Evolutionary conservation across 345 rosid genomes (phyloP), one percentile per base, ranked within the genome.

Genomic region (Abelmoschus esculentus): DNA sequence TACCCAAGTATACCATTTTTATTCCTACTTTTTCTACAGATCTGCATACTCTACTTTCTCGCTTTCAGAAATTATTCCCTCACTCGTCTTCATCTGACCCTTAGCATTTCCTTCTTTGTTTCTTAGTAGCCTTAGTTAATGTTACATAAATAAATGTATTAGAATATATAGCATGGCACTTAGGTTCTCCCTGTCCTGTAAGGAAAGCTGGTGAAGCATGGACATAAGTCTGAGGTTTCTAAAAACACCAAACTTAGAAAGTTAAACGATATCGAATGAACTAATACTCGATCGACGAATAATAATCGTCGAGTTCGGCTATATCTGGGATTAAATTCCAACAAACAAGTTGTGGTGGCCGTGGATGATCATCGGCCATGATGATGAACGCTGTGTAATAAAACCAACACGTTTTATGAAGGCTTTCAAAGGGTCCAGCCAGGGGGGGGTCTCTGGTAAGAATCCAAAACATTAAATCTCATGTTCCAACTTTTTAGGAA

Each of bases 401-500:
- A 47, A 54, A 57, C 17, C 52, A 6, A 28, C 60, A 64, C 44
- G 70, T 64, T 56, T 38, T 38, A 44, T 44, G 64, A 46, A 47
- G 2, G 22, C 6, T 10, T 17, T 3, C 1, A 32, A 32, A 36
- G 70, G 70, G 60, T 31, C 70, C 55, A 10, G 6, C 70, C n/a
- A 6, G 8, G 69, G 34, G 38, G 7, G 6, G 38, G 38, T 34
- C 42, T 38, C 42, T 9, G 6, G 28, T 52, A 50, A 31, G 11
- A 70, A 65, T 73, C 69, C 55, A 49, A 70, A 53, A 69, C 36
- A 66, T 70, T 77, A 70, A 61, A 70, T 44, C 53, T 47, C 32
- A 29, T 78, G 75, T 71, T 74, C 75, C 78, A 74, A 60, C 75
- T 53, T 70, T 71, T 74, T 11, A 19, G 81, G 81, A 74, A 78